phyloP scores from a whole-genome alignment of 176 grass and related monocot species.

The Aegilops longissima region DNA sequence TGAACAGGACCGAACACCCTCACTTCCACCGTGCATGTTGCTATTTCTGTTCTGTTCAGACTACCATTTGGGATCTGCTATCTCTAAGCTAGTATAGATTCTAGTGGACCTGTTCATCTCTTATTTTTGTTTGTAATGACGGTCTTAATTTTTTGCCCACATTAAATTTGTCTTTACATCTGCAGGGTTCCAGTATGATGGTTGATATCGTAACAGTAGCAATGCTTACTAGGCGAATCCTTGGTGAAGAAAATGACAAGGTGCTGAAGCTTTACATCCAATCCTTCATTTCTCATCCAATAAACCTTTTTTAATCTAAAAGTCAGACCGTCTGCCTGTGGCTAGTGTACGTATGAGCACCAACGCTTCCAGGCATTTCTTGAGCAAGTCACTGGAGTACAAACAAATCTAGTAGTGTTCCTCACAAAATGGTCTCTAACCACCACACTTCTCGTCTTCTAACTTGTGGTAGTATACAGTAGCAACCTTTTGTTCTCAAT shows the following conservation, averaged over 20 bases:
- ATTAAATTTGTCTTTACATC: slow-evolving; percentile 20
- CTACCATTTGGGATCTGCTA: background rate
- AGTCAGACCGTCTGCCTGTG: background rate
- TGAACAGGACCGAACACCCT: background rate
- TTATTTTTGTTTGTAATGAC: background rate
- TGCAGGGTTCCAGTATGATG: slow-evolving; percentile 79
- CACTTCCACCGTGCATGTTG: background rate
- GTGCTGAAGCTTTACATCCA: slow-evolving; percentile 30
- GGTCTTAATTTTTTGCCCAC: background rate
- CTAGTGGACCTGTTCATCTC: background rate
- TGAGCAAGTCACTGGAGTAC: background rate
- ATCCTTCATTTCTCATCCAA: slow-evolving; percentile 20
- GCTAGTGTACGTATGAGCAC: background rate
- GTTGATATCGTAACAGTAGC: slow-evolving; percentile 77
- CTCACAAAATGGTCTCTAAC: slow-evolving; percentile 11
- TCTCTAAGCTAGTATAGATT: slow-evolving; percentile 9
- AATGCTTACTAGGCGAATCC: slow-evolving; percentile 73
- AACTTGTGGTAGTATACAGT: slow-evolving; percentile 22
- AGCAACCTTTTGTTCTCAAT: slow-evolving; percentile 18
- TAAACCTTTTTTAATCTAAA: background rate
- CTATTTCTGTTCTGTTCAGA: slow-evolving; percentile 31
- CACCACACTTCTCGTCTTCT: slow-evolving; percentile 3
- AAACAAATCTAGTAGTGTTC: background rate
- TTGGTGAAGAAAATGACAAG: slow-evolving; percentile 93
- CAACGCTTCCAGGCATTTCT: background rate